Base-by-base conservation (phyloP, 2,329 filamentous ascomycete genomes). In the Thelonectria olida region DNA sequence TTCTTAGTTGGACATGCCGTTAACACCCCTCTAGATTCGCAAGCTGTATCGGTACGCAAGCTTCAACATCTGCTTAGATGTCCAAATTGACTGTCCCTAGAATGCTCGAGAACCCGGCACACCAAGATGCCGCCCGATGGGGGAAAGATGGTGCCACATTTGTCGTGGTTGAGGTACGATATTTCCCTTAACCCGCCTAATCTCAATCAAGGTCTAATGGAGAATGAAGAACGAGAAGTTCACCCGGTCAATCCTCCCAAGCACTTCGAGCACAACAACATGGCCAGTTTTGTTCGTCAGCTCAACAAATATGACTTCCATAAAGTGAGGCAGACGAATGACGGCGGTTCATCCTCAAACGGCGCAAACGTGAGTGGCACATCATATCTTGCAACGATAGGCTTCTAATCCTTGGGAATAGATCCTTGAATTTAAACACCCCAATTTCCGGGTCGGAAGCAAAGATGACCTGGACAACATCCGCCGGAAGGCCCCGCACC, bases 211-310 rank as follows among this genome's bases (percentile, higher is more conserved):
- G 58, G 62, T 50, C 63, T 63, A 47, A 66, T 55, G 55, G n/a
- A 49, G 28, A 12, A 15, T 36, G 60, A 76, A 97, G 95, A 97
- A 96, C 78, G 95, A 98, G 77, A 97, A 97, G 78, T 99, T 99
- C 74, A 98, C 96, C 20, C 97, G 97, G 77, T 91, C 92, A 38
- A 97, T 99, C 71, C 87, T 99, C 96, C 96, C 3, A 97, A 98
- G 76, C 93, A 98, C 73, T 99, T 99, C 84, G 99, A 99, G 79
- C 96, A 98, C 80, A 97, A 93, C 85, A 97, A 97, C 77, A 97
- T 97, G 81, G 94, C 94, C 28, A 97, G 93, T 79, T 97, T 97
- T 75, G 94, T 97, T 60, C 91, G 94, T 49, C 94, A 97, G 76
- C 82, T 97, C 59, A 97, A 97, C 82, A 97, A 97, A 76, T 97